phyloP scores from a whole-genome alignment of 2,329 filamentous ascomycete genomes.

The Graphium sp. region DNA sequence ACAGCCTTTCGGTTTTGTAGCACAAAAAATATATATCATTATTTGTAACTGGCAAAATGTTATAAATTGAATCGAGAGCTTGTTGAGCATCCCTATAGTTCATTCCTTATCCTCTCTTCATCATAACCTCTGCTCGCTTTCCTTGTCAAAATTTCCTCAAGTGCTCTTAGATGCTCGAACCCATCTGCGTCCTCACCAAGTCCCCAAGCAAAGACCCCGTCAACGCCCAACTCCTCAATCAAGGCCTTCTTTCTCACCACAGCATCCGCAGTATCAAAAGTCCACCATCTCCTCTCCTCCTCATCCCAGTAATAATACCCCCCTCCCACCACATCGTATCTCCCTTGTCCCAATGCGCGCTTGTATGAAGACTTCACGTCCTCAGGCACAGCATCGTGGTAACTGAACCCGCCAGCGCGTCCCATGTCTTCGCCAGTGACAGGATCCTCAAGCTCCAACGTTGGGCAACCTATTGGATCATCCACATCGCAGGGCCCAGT shows the following conservation, averaged over 20 bases:
- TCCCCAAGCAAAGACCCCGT: slow-evolving; percentile 63
- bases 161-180: slow-evolving; percentile 21
- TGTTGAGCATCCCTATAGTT: too few relatives aligned
- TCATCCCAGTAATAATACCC: slow-evolving; percentile 55
- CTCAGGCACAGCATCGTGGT: slow-evolving; percentile 33
- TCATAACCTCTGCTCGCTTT: too few relatives aligned
- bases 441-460: slow-evolving; percentile 38
- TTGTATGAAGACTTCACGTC: slow-evolving; percentile 40
- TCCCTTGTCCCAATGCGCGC: slow-evolving; percentile 31
- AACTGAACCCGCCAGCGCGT: slow-evolving; percentile 42
- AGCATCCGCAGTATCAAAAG: slow-evolving; percentile 48
- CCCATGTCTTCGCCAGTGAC: slow-evolving; percentile 37
- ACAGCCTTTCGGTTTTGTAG: neutral
- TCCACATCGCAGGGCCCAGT: slow-evolving; percentile 24
- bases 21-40: neutral
- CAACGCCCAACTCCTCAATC: slow-evolving; percentile 35
- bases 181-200: slow-evolving; percentile 46
- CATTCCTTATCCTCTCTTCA: neutral
- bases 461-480: slow-evolving; percentile 34
- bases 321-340: slow-evolving; percentile 38
- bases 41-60: neutral
- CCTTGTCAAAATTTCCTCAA: too few relatives aligned
- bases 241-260: slow-evolving; percentile 44
- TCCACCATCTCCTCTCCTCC: slow-evolving; percentile 48
- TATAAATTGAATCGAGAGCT: too few relatives aligned